Base-by-base conservation (phyloP, 495 filamentous ascomycete species). In the Melanomma pulvis-pyrius region DNA sequence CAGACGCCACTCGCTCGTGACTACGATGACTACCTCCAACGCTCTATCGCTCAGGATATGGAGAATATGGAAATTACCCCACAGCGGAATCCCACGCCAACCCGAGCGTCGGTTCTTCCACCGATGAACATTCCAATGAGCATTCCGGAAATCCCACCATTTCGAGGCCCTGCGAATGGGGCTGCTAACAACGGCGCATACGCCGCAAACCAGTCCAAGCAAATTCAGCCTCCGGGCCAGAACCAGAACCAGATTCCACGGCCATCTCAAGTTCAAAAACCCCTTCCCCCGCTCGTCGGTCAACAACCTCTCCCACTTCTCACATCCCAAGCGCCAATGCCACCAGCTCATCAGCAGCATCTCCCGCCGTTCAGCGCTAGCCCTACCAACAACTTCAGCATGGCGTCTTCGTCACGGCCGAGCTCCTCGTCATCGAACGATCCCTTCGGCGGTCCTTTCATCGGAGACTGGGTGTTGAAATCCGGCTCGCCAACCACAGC, bases 1-100 rank as follows among this genome's bases (percentile, higher is more conserved):
- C 59, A 50, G 55, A 70, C 69, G 13, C 68, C 65, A 13, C 63
- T 71, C 4, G 56, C 67, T 25, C 54, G 70, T 17, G 65, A 76
- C 8, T 73, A 74, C 41, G 76, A 78, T 36, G 75, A 75, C 28
- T 78, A 74, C 58, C 26, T 78, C 12, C 76, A 77, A 56, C 72
- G 73, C 30, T 63, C 67, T 21, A 76, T 78, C 39, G 76, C 75
- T 8, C 65, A 58, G 12, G 74, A 78, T 54, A 76, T 78, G 74
- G 70, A 71, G 1, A 29, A 22, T 24, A 30, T 71, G 41, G 57
- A 58, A 13, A 56, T 68, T 8, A 63, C 51, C 19, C 60, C 65
- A 24, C 64, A 61, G 46, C 59, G 53, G 6, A 63, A 51, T 21
- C 46, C 48, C 17, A 68, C 65, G 17, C 67, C 67, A 6, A 60